A percentile compares a stretch with the other conserved stretches of the same genome.
These are phyloP conservation scores for Colletotrichum tabaci DNA, from an alignment of 2,329 filamentous ascomycete species.

Conservation along the genomic window DNA sequence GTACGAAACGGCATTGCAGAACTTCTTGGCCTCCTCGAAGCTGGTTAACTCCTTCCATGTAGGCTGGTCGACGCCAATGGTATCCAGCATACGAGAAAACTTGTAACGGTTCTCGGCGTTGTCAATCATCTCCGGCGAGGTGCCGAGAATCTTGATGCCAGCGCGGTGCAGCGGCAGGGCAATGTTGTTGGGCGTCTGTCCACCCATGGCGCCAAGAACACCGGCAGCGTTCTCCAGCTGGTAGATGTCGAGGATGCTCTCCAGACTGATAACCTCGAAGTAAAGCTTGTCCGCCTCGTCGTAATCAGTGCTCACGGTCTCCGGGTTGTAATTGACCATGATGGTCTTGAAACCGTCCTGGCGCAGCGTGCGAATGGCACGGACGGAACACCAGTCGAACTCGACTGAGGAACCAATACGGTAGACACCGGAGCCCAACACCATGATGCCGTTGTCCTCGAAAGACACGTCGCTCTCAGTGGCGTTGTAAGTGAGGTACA, in stretches of 20 bases:
- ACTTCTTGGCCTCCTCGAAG: conserved; percentile 88
- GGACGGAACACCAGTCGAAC: conserved; percentile 99
- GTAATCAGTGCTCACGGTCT: conserved; percentile 91
- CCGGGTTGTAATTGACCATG: conserved; percentile 96
- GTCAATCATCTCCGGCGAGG: conserved; percentile 99
- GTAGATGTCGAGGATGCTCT: conserved; percentile 95
- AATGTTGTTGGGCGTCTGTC: conserved; percentile 98
- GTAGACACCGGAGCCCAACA: conserved; percentile 95
- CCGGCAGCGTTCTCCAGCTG: conserved; percentile 86
- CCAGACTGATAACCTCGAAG: conserved; percentile 94
- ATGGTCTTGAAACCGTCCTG: conserved; percentile 91
- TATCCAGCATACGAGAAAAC: conserved; percentile 97
- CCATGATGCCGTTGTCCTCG: conserved; percentile 94
- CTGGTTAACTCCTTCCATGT: conserved; percentile 98
- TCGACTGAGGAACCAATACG: conserved; percentile 98
- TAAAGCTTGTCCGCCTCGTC: conserved; percentile 96
- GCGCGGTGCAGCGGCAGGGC: conserved; percentile 89
- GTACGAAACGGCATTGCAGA: conserved; percentile 91
- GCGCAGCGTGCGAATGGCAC: conserved; percentile 91
- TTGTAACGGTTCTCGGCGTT: conserved; percentile 98
- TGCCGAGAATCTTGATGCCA: conserved; percentile 93
- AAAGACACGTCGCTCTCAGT: conserved; percentile 87
- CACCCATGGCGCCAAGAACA: conserved; percentile 95
- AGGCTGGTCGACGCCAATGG: conserved; percentile 94
- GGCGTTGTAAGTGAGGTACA: conserved; percentile 96